Conservation (phyloP, 1,284 basidiomycete species). For the Agaricales sp. region DNA sequence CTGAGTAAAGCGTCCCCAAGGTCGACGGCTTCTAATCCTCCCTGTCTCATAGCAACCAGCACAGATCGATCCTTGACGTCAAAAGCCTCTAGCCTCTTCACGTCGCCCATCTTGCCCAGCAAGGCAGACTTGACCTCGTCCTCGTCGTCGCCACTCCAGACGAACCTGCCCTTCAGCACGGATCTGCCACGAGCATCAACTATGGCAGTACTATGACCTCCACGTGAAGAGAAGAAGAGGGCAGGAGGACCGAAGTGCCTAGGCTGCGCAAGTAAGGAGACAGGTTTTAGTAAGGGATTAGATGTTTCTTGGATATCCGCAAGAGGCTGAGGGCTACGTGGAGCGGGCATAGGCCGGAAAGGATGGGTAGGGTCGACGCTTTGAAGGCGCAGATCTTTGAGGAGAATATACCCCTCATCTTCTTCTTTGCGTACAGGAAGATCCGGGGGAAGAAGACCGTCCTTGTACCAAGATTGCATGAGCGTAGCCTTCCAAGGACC, state of each 20-base stretch:
- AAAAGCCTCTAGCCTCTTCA: conserved; percentile 70
- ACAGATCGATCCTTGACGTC: conserved; percentile 64
- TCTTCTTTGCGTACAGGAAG: conserved; percentile 70
- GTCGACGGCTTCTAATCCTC: conserved; percentile 70
- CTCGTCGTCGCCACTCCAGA: conserved; percentile 64
- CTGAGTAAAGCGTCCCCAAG: conserved; percentile 64
- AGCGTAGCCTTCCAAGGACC: conserved; percentile 78
- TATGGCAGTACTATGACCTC: conserved; percentile 75
- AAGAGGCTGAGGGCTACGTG: conserved; percentile 13
- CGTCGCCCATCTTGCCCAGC: conserved; percentile 56
- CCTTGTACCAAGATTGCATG: conserved; percentile 81
- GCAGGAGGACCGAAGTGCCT: conserved; percentile 78
- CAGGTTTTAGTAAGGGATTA: conserved; percentile 60
- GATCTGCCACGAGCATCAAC: conserved; percentile 76
- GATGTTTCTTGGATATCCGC: conserved; percentile 22
- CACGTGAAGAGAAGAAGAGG: conserved; percentile 77
- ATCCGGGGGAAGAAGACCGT: conserved; percentile 68
- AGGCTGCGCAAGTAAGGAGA: conserved; percentile 74
- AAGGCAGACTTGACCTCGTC: conserved; percentile 28
- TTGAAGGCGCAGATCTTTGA: conserved; percentile 65
- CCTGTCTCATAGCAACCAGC: conserved; percentile 72
- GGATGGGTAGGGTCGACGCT: conserved; percentile 69
- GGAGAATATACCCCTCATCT: conserved; percentile 51
- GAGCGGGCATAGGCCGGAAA: conserved; percentile 41
- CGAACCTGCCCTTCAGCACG: conserved; percentile 66